Percentiles rank a stretch among this genome's conserved stretches.
These are phyloP conservation scores for Kluyveromyces sp. DNA, from an alignment of 1,139 yeast species.

Conservation along the genomic window DNA sequence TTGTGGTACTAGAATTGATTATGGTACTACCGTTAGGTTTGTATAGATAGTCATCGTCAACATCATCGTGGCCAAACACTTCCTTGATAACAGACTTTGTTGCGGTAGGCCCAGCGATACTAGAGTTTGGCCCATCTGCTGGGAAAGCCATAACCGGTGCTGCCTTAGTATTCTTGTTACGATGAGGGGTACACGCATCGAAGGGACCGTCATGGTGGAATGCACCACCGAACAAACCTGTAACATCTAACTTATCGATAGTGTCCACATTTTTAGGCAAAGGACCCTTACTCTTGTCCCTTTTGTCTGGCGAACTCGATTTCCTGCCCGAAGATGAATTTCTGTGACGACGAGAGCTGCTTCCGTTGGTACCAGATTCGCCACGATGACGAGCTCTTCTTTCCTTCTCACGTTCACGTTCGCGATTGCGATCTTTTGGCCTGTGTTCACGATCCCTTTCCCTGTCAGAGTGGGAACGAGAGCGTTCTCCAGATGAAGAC, in stretches of 20 bases:
- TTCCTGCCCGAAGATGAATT: conserved; percentile 6
- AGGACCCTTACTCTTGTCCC: conserved; percentile 44
- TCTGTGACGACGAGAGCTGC: conserved; percentile 6
- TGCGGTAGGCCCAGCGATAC: conserved; percentile 54
- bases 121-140: conserved; percentile 85
- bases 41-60: conserved; percentile 13
- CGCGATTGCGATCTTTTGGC: conserved; percentile 2
- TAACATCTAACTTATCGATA: conserved; percentile 89
- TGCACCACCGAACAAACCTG: conserved; percentile 90
- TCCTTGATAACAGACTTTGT: conserved; percentile 29
- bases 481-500: neutral
- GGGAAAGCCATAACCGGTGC: conserved; percentile 97
- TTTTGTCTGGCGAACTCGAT: conserved; percentile 29
- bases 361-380: neutral
- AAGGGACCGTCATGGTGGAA: conserved; percentile 99
- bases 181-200: conserved; percentile 95
- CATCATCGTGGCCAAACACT: conserved; percentile 21
- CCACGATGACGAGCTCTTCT: neutral
- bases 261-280: conserved; percentile 55
- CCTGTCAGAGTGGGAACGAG: conserved; percentile 1
- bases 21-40: conserved; percentile 6
- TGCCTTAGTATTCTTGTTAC: conserved; percentile 70
- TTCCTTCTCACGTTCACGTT: neutral
- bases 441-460: neutral
- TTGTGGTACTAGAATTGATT: conserved; percentile 9